Percentiles rank a stretch among this genome's conserved stretches.
Conservation (phyloP, 1,139 yeast genomes). For the Saccharomycopsis hybrid region DNA sequence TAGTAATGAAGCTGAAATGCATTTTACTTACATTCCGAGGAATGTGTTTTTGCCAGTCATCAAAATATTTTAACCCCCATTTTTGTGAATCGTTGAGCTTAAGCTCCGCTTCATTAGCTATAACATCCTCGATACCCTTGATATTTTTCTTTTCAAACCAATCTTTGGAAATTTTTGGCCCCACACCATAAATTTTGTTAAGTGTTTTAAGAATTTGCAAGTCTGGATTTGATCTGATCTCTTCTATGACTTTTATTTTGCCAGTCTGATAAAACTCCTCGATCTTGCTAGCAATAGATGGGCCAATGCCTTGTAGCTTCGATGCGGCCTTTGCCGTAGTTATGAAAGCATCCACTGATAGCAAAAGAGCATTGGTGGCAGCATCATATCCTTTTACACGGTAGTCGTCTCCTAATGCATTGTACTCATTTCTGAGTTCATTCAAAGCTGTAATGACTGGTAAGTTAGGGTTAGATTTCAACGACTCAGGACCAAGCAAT, state of each 20-base stretch:
- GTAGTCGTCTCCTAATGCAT: constrained; percentile 36
- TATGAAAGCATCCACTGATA: constrained; percentile 29
- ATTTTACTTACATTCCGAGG: constrained; percentile 40
- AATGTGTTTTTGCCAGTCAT: constrained; percentile 45
- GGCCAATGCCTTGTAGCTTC: constrained; percentile 39
- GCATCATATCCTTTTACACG: constrained; percentile 41
- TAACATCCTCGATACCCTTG: constrained; percentile 33
- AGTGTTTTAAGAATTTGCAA: constrained; percentile 33
- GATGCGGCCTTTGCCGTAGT: constrained; percentile 37
- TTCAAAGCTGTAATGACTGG: constrained; percentile 33
- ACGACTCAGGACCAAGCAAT: neutral
- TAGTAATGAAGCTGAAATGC: constrained; percentile 36
- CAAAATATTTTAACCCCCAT: constrained; percentile 43
- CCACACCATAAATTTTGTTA: constrained; percentile 48
- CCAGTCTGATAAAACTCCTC: constrained; percentile 42
- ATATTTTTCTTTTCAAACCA: constrained; percentile 37
- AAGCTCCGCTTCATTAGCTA: constrained; percentile 32
- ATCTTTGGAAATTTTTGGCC: constrained; percentile 38
- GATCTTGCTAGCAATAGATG: constrained; percentile 41
- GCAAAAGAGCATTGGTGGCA: constrained; percentile 37
- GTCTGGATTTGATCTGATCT: constrained; percentile 27
- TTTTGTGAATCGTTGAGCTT: constrained; percentile 40
- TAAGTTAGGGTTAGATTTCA: constrained; percentile 30
- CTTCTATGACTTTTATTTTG: constrained; percentile 33
- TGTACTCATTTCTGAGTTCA: constrained; percentile 35